Percentiles rank a stretch among this genome's conserved stretches.
phyloP scores from a whole-genome alignment of 768 basidiomycete genomes.

The Aureoboletus auriporus region DNA sequence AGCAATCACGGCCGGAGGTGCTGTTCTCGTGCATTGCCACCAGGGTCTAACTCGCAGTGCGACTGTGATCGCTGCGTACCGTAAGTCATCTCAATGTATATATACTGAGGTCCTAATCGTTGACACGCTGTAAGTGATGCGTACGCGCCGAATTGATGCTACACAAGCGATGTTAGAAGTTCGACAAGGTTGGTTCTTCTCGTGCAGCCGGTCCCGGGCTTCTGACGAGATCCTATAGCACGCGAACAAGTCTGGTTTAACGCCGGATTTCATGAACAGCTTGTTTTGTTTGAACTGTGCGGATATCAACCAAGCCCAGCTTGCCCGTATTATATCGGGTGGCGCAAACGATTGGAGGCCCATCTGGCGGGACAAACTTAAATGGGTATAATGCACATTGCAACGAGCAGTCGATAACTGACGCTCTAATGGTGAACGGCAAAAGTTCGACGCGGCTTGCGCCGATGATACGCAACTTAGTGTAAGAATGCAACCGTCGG shows the following conservation, averaged over 20 bases:
- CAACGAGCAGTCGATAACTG: constrained; percentile 6
- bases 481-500: constrained; percentile 14
- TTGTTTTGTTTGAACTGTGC: constrained; percentile 72
- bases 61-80: constrained; percentile 70
- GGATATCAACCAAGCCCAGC: constrained; percentile 56
- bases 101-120: constrained; percentile 2
- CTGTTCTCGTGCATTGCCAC: constrained; percentile 63
- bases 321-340: constrained; percentile 64
- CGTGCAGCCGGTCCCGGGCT: constrained; percentile 1
- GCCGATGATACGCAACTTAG: constrained; percentile 9
- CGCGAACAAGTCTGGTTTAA: constrained; percentile 78
- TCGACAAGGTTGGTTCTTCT: constrained; percentile 45
- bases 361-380: constrained; percentile 35
- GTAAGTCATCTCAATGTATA: constrained; percentile 38
- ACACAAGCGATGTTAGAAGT: constrained; percentile 59
- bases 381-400: not conserved
- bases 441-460: constrained; percentile 10
- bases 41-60: constrained; percentile 67
- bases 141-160: constrained; percentile 48
- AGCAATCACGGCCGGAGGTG: constrained; percentile 54
- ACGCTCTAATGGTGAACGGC: constrained; percentile 3
- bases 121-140: constrained; percentile 54
- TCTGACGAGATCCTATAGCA: constrained; percentile 34
- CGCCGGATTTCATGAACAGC: constrained; percentile 76
- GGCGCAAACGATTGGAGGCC: constrained; percentile 54